phyloP scores from a whole-genome alignment of 768 basidiomycete genomes.

The Boletus vinaceobasis region DNA sequence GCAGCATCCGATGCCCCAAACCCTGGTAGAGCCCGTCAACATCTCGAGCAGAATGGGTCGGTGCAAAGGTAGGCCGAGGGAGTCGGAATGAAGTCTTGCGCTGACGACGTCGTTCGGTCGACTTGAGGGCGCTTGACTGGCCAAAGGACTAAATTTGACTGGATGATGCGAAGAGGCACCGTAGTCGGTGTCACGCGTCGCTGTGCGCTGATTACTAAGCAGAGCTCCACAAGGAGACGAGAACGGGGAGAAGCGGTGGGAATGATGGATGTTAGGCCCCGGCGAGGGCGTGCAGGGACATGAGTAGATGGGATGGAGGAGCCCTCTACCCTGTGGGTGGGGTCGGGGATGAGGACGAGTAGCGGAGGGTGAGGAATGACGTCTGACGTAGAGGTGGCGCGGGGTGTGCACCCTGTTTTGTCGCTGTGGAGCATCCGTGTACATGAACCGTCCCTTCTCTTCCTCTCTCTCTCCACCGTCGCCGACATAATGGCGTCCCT shows the following conservation, averaged over 20 bases:
- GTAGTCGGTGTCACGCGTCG: no score
- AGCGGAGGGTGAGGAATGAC: slow-evolving; percentile 18
- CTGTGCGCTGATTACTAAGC: no score
- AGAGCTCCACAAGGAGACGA: no score
- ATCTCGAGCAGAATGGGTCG: no score
- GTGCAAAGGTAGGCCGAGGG: no score
- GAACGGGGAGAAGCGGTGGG: no score
- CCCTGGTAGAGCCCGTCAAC: background rate
- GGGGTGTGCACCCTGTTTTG: slow-evolving; percentile 33
- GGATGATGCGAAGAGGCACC: no score
- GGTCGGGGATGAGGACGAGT: background rate
- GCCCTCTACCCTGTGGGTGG: background rate
- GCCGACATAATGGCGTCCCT: background rate
- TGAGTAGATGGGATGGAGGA: background rate
- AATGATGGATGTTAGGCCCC: background rate
- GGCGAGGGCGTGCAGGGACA: background rate
- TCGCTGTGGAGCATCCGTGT: slow-evolving; percentile 34
- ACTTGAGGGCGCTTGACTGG: no score
- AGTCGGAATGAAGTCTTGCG: no score
- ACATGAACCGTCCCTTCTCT: slow-evolving; percentile 20
- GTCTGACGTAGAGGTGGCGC: slow-evolving; percentile 34
- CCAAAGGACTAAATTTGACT: no score
- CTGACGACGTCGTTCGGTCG: background rate
- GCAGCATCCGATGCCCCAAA: background rate
- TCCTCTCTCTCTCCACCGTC: slow-evolving; percentile 1